phyloP scores from a whole-genome alignment of 805 yeast species.

The Nakazawaea wickerhamii region DNA sequence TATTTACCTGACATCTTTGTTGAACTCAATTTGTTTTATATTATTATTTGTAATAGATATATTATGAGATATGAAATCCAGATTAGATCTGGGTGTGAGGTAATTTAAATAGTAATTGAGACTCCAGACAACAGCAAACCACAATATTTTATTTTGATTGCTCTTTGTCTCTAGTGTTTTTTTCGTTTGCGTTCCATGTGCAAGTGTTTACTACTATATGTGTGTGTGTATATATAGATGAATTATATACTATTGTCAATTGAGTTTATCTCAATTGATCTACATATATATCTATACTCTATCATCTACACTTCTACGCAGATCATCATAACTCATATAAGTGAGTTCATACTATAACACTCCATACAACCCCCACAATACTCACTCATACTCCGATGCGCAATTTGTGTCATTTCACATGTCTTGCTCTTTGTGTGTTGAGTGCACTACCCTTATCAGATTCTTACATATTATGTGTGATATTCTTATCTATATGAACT shows the following conservation, averaged over 20 bases:
- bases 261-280: too few relatives aligned
- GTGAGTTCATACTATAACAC: too few relatives aligned
- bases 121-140: neutral
- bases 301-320: too few relatives aligned
- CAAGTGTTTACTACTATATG: too few relatives aligned
- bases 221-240: too few relatives aligned
- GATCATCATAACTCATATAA: too few relatives aligned
- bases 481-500: too few relatives aligned
- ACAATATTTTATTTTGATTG: neutral
- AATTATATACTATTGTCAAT: too few relatives aligned
- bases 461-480: too few relatives aligned
- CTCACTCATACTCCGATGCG: too few relatives aligned
- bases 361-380: too few relatives aligned
- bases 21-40: neutral
- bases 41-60: neutral
- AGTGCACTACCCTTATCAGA: neutral
- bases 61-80: neutral
- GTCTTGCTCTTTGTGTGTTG: neutral
- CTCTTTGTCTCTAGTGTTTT: neutral
- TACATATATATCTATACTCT: too few relatives aligned
- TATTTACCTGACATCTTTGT: slow-evolving; percentile 9
- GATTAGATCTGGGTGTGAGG: neutral
- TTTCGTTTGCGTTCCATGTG: neutral
- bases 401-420: neutral
- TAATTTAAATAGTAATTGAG: neutral